A percentile compares a stretch with the other conserved stretches of the same genome.
phyloP scores from a whole-genome alignment of 2,329 filamentous ascomycete species.

The Aspergillus tamarii region DNA sequence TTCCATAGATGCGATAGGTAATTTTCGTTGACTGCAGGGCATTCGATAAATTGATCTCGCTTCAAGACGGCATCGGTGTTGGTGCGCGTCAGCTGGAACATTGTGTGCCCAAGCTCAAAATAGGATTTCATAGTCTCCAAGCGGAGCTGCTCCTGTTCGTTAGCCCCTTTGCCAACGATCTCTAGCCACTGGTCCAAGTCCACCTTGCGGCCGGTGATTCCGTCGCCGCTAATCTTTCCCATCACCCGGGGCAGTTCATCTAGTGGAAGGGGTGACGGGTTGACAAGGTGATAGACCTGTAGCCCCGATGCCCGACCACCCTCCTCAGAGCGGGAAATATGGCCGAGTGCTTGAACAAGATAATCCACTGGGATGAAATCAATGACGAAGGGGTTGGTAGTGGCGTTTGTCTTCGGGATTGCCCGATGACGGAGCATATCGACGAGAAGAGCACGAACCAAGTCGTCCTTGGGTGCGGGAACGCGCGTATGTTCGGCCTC shows the following conservation, averaged over 20 bases:
- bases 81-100: background rate
- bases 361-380: conserved; percentile 10
- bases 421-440: background rate
- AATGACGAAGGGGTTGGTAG: background rate
- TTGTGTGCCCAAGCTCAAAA: background rate
- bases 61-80: background rate
- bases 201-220: background rate
- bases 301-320: background rate
- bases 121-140: background rate
- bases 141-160: background rate
- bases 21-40: no score
- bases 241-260: background rate
- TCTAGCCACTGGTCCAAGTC: background rate
- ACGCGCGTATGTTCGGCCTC: background rate
- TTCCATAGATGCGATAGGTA: no score
- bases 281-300: background rate
- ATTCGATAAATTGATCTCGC: no score
- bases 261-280: background rate
- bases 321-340: background rate
- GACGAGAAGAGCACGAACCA: conserved; percentile 2
- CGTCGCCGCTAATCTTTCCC: background rate
- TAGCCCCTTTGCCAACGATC: background rate
- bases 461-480: background rate
- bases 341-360: background rate
- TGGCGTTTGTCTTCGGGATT: conserved; percentile 1